Conservation (phyloP, 208 protist species). For the Lotmaria passim region DNA sequence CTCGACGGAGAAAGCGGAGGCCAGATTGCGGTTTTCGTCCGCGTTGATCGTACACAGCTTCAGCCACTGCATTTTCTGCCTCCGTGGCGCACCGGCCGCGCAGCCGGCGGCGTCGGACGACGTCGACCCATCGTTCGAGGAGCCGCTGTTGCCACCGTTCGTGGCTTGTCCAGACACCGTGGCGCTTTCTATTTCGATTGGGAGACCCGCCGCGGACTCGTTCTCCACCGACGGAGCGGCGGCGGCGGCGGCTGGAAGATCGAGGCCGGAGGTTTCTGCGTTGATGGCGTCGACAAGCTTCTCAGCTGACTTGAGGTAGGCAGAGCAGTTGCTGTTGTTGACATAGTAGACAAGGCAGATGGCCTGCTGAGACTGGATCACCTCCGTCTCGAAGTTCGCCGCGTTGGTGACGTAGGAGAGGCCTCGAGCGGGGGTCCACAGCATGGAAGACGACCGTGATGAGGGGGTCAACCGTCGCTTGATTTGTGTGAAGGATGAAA, state of each 20-base stretch:
- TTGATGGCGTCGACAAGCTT: constrained; percentile 80
- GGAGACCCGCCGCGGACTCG: background rate
- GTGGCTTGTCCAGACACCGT: background rate
- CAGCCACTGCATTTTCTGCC: constrained; percentile 51
- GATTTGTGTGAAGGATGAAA: background rate
- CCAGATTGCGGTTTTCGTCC: constrained; percentile 87
- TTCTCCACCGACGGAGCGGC: background rate
- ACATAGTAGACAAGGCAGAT: constrained; percentile 88
- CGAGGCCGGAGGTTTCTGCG: constrained; percentile 37
- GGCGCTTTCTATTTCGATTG: background rate
- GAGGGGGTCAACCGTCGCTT: too few relatives aligned
- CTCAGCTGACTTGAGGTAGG: constrained; percentile 67
- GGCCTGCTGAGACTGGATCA: constrained; percentile 89
- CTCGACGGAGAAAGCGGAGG: constrained; percentile 87
- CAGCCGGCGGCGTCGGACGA: constrained; percentile 6
- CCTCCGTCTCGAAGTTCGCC: constrained; percentile 78
- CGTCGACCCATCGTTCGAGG: too few relatives aligned
- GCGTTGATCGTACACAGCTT: constrained; percentile 90
- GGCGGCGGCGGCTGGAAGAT: background rate
- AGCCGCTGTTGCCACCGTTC: too few relatives aligned
- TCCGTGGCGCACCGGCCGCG: too few relatives aligned
- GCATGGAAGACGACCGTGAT: background rate
- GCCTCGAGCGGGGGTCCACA: background rate
- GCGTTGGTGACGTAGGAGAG: constrained; percentile 61
- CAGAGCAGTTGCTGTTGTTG: constrained; percentile 61